Percentiles rank a stretch among this genome's conserved stretches.
Evolutionary conservation across 1,284 basidiomycete species (phyloP).

Genomic region (Pterulicium gracile): DNA sequence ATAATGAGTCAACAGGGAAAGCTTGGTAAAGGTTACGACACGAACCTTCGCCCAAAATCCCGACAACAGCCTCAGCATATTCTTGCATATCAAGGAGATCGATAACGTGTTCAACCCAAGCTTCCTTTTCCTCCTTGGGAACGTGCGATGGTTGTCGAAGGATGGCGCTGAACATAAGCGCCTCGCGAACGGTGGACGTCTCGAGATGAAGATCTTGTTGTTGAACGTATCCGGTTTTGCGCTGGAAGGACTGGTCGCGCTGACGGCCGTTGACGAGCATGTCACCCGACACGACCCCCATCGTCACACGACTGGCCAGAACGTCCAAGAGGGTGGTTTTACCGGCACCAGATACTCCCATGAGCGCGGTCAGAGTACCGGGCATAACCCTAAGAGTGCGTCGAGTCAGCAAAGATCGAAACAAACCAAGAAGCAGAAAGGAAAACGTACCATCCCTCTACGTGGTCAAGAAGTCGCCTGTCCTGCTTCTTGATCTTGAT

Average conservation of each 20-base stretch:
- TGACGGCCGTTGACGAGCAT: constrained; percentile 52
- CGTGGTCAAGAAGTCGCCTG: constrained; percentile 41
- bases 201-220: constrained; percentile 51
- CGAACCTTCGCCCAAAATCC: constrained; percentile 39
- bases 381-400: constrained; percentile 32
- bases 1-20: neutral
- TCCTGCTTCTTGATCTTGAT: constrained; percentile 33
- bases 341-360: constrained; percentile 51
- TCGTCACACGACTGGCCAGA: constrained; percentile 49
- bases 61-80: constrained; percentile 58
- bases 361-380: constrained; percentile 41
- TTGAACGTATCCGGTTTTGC: constrained; percentile 48
- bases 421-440: neutral
- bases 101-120: constrained; percentile 61
- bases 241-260: constrained; percentile 49
- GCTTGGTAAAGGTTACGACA: too few relatives aligned
- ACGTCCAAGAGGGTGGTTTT: constrained; percentile 61
- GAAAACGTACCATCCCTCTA: constrained; percentile 39
- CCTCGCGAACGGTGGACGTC: constrained; percentile 53
- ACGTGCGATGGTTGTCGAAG: constrained; percentile 50
- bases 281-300: constrained; percentile 55
- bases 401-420: neutral
- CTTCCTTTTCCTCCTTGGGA: constrained; percentile 47
- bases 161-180: constrained; percentile 55
- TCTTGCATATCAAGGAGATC: constrained; percentile 54